Percentiles rank a stretch among this genome's conserved stretches.
Conservation (phyloP, 148 eudicot species). For the Bassia scoparia region DNA sequence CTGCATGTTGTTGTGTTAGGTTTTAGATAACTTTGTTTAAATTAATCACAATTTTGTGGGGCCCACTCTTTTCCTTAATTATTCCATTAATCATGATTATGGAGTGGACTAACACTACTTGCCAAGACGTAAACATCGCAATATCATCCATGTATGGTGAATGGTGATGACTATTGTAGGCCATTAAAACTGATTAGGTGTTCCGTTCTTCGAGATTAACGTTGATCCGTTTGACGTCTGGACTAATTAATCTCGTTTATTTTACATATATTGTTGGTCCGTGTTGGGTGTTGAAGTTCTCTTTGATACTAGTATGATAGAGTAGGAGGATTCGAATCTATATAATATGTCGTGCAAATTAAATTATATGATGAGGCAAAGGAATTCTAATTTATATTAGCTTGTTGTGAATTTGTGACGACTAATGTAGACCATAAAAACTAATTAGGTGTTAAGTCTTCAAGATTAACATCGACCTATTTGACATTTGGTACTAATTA, state of each 20-base stretch:
- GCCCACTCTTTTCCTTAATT: not conserved
- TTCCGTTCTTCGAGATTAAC: not conserved
- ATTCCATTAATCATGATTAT: constrained; percentile 6
- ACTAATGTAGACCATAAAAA: no score
- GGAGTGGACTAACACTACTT: constrained; percentile 14
- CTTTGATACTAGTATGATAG: no score
- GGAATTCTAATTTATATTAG: no score
- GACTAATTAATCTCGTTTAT: not conserved
- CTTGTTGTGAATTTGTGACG: no score
- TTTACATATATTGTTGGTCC: no score
- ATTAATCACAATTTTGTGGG: not conserved
- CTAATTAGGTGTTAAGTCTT: no score
- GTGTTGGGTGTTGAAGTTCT: not conserved
- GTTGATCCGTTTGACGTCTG: not conserved
- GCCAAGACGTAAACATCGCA: constrained; percentile 1
- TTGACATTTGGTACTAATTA: no score
- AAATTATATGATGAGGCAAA: no score
- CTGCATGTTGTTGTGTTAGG: constrained; percentile 3
- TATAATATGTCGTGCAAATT: no score
- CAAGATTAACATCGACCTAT: no score
- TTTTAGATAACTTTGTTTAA: constrained; percentile 1
- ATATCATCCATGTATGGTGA: no score
- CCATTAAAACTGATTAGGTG: not conserved
- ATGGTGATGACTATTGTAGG: constrained; percentile 8
- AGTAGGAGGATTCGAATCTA: no score